Base-by-base conservation (phyloP, 352 stramenopile species). In the Paralagenidium karlingii region DNA sequence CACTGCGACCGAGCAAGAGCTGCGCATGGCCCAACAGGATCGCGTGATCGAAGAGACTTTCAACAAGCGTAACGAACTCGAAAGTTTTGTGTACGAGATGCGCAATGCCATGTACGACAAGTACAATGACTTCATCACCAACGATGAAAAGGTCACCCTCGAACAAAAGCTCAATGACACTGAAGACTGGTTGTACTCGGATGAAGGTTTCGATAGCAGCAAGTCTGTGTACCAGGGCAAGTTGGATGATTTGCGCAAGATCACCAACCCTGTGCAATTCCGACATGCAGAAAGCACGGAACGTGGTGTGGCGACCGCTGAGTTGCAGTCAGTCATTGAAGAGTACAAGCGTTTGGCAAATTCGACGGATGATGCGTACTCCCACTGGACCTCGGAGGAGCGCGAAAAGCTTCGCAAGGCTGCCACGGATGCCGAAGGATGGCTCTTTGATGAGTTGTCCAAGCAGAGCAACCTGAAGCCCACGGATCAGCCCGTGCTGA, bases 51-150 rank as follows among this genome's bases (percentile, higher is more conserved):
- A 85, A 34, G 94, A 99, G 64, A 99, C 95, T 19, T 81, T 93
- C 40, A 96, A 99, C 73, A 99, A 96, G 70, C 79, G 94, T 49
- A 99, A 99, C 63, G 96, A 99, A 58, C 75, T 99, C 22, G 96
- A 99, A 61, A 96, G 83, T 30, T 99, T 99, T 61, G 95, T 99
- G 56, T 99, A 99, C 69, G 82, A 94, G 57, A 98, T 99, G 93
- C 87, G 96, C 39, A 96, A 98, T 75, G 94, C 97, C 47, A 58
- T 97, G 43, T 63, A 63, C 49, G 79, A 87, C 47, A 68, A 70
- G 43, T 70, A 95, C 24, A 58, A 71, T 18, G 62, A 66, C 18
- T 97, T 94, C 58, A 84, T 89, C 40, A 92, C 90, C 18, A 53
- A 83, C n/a, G 60, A 71, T 33, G 94, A 98, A 63, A 89, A 88